These are phyloP conservation scores for Metschnikowia santaceciliae DNA, from an alignment of 805 yeast species.

Conservation along the genomic window DNA sequence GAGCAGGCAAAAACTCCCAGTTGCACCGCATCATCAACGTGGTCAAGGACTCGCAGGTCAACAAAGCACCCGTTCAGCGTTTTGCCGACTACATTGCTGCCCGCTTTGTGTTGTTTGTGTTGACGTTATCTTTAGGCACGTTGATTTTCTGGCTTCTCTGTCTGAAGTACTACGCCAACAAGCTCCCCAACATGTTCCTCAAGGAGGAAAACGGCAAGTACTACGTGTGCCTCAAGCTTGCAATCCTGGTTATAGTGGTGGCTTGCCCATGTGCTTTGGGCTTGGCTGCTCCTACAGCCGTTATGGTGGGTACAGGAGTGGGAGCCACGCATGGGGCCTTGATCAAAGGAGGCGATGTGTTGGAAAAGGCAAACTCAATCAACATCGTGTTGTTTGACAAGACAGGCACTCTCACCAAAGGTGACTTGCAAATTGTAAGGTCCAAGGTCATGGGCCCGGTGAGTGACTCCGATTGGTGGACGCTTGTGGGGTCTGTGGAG, in stretches of 20 bases:
- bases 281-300: constrained; percentile 96
- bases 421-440: constrained; percentile 53
- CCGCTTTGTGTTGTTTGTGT: constrained; percentile 74
- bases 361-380: constrained; percentile 67
- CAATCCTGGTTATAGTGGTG: constrained; percentile 90
- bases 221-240: constrained; percentile 67
- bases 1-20: constrained; percentile 80
- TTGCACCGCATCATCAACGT: constrained; percentile 80
- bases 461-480: constrained; percentile 42
- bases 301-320: constrained; percentile 98
- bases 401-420: constrained; percentile 92
- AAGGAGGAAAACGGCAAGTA: constrained; percentile 50
- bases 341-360: constrained; percentile 87
- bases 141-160: constrained; percentile 44
- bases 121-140: constrained; percentile 60
- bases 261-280: constrained; percentile 99
- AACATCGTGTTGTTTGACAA: constrained; percentile 81
- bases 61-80: constrained; percentile 86
- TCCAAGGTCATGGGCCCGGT: constrained; percentile 5
- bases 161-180: constrained; percentile 17
- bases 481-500: constrained; percentile 57
- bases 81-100: constrained; percentile 84
- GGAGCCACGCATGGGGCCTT: constrained; percentile 88
- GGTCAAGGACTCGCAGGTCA: constrained; percentile 85
- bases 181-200: constrained; percentile 47